Evolutionary conservation across 768 basidiomycete species (phyloP).

Genomic region (Xerocomellus chrysenteron): DNA sequence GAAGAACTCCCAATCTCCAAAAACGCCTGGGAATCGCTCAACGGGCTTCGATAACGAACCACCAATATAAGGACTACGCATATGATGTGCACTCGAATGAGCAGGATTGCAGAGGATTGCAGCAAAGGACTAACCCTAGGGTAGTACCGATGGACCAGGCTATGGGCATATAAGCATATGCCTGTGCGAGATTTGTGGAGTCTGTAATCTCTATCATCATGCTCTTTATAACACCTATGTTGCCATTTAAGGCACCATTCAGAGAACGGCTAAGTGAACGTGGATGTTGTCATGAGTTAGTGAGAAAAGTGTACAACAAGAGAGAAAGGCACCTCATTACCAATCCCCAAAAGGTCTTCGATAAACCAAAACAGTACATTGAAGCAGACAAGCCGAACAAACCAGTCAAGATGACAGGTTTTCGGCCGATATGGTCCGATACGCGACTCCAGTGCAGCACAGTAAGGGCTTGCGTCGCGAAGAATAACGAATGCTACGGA

Average conservation of each 20-base stretch:
- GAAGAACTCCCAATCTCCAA: slow-evolving; percentile 59
- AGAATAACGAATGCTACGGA: slow-evolving; percentile 75
- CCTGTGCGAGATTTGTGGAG: slow-evolving; percentile 62
- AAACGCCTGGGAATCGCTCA: slow-evolving; percentile 62
- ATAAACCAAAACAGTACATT: slow-evolving; percentile 75
- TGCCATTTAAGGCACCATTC: slow-evolving; percentile 70
- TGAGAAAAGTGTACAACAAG: neutral
- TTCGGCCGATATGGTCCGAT: slow-evolving; percentile 71
- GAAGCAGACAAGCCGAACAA: slow-evolving; percentile 62
- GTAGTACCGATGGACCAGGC: slow-evolving; percentile 47
- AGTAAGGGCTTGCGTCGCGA: slow-evolving; percentile 68
- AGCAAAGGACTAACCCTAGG: slow-evolving; percentile 39
- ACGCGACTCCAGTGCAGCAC: slow-evolving; percentile 74
- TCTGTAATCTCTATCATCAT: slow-evolving; percentile 76
- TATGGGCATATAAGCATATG: slow-evolving; percentile 66
- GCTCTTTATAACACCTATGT: slow-evolving; percentile 72
- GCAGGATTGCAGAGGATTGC: neutral
- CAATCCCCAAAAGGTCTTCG: slow-evolving; percentile 64
- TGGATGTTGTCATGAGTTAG: neutral
- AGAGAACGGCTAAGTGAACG: slow-evolving; percentile 51
- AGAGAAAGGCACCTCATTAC: slow-evolving; percentile 40
- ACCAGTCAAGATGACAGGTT: slow-evolving; percentile 68
- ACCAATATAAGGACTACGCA: slow-evolving; percentile 61
- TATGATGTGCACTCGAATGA: neutral
- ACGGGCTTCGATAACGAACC: slow-evolving; percentile 64